Conservation (phyloP, 768 basidiomycete genomes). For the Boletus patriciae region DNA sequence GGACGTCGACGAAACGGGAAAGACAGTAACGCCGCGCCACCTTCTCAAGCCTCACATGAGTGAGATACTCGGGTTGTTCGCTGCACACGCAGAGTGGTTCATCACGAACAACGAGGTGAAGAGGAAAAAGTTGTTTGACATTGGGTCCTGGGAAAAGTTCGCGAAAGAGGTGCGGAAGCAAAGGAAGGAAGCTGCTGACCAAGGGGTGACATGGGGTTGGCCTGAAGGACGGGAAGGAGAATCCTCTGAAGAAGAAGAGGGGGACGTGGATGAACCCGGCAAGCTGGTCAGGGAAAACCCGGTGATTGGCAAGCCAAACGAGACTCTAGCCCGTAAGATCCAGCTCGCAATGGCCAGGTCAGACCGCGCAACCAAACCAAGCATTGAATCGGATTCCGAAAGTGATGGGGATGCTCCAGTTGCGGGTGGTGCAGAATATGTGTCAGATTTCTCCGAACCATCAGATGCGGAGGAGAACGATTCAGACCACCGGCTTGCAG, state of each 20-base stretch:
- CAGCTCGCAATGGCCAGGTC: constrained; percentile 14
- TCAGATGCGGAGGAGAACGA: constrained; percentile 48
- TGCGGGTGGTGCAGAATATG: constrained; percentile 38
- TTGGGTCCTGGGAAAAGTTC: constrained; percentile 50
- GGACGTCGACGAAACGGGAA: constrained; percentile 32
- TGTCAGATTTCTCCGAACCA: constrained; percentile 57
- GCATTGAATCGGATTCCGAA: constrained; percentile 20
- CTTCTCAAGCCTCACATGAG: constrained; percentile 50
- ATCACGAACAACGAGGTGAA: constrained; percentile 45
- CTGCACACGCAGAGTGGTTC: constrained; percentile 60
- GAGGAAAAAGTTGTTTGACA: constrained; percentile 38
- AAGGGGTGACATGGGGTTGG: constrained; percentile 26
- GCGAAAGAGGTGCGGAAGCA: constrained; percentile 34
- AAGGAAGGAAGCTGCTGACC: constrained; percentile 32
- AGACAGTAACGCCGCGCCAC: constrained; percentile 36
- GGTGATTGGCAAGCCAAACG: constrained; percentile 28
- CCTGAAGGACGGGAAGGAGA: constrained; percentile 16
- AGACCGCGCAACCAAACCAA: background rate
- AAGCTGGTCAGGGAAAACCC: constrained; percentile 25
- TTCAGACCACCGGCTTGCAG: constrained; percentile 24
- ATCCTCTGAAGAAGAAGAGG: constrained; percentile 10
- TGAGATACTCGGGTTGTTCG: constrained; percentile 52
- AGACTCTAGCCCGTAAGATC: constrained; percentile 21
- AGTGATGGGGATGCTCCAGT: constrained; percentile 18
- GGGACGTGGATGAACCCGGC: background rate